Conservation (phyloP, 768 basidiomycete genomes). For the Xerocomellus intermedius region DNA sequence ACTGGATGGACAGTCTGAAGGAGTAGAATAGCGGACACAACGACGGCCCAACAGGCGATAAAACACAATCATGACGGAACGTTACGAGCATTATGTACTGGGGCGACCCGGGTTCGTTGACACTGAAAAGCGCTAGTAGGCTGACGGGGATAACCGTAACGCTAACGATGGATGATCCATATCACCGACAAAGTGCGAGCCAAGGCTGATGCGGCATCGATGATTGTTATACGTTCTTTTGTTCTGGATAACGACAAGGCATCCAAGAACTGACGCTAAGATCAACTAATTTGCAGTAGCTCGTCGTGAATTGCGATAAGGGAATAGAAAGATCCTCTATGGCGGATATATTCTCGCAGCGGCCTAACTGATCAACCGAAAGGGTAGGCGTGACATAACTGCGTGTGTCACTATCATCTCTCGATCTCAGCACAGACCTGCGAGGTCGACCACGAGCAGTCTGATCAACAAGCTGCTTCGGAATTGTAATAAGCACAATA, state of each 20-base stretch:
- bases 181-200: no score
- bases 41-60: slow-evolving; percentile 10
- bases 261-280: background rate
- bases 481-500: background rate
- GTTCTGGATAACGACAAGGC: background rate
- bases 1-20: background rate
- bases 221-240: background rate
- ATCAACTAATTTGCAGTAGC: background rate
- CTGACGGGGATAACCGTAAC: no score
- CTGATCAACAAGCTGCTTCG: no score
- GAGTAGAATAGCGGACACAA: background rate
- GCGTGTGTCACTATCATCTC: background rate
- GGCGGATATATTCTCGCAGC: no score
- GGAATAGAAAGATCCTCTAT: background rate
- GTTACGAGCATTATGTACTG: background rate
- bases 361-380: no score
- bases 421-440: no score
- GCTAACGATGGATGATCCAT: no score
- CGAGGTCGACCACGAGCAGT: no score
- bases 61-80: slow-evolving; percentile 10
- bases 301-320: background rate
- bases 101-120: background rate
- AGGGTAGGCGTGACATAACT: background rate
- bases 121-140: no score
- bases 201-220: no score